phyloP scores from a whole-genome alignment of 2,329 filamentous ascomycete genomes.

The Zymoseptoria pseudotritici region DNA sequence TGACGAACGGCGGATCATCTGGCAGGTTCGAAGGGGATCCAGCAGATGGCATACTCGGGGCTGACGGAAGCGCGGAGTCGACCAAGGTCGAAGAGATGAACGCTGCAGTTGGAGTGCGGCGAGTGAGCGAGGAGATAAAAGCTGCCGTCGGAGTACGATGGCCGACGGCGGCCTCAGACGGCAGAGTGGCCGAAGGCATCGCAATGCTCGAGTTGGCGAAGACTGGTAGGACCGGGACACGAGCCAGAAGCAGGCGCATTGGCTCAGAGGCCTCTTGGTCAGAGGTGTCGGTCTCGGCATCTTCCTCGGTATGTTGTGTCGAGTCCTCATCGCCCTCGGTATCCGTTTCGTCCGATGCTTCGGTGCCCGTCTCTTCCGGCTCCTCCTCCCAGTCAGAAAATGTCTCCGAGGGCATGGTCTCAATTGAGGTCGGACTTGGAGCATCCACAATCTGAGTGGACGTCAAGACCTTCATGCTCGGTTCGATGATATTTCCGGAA shows the following conservation, averaged over 20 bases:
- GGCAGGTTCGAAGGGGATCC: background rate
- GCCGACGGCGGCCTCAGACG: background rate
- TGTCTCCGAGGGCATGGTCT: background rate
- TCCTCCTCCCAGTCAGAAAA: background rate
- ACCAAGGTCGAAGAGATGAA: background rate
- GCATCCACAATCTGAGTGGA: background rate
- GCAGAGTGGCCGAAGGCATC: background rate
- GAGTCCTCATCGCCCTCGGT: too few relatives aligned
- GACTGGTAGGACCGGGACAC: too few relatives aligned
- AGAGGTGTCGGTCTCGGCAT: too few relatives aligned
- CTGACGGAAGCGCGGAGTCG: too few relatives aligned
- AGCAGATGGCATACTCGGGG: background rate
- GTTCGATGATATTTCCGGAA: conserved; percentile 5
- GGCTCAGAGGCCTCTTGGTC: too few relatives aligned
- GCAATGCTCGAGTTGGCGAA: background rate
- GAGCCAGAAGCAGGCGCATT: too few relatives aligned
- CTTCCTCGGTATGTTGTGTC: too few relatives aligned
- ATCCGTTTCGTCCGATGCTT: background rate
- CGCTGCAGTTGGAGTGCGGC: background rate
- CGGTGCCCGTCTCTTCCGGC: background rate
- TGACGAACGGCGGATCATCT: background rate
- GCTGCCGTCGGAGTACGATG: too few relatives aligned
- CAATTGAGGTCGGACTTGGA: background rate
- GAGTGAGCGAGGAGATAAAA: too few relatives aligned
- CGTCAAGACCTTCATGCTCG: background rate